phyloP scores from a whole-genome alignment of 2,329 filamentous ascomycete genomes.

The Onygena corvina region DNA sequence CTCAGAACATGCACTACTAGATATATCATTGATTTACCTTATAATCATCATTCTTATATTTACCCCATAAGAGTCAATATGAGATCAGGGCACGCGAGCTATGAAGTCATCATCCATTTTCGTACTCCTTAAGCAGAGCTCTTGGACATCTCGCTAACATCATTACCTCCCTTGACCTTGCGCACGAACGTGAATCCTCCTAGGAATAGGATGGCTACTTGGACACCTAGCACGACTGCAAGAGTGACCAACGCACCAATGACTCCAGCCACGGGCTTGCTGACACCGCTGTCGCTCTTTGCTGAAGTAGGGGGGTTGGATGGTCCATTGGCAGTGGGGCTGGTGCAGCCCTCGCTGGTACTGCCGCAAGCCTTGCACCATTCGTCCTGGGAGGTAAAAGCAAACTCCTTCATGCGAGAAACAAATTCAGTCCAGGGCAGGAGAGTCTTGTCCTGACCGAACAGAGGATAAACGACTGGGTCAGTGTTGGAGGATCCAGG shows the following conservation, averaged over 20 bases:
- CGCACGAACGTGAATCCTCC: conserved; percentile 49
- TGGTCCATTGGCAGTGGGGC: conserved; percentile 30
- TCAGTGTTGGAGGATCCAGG: conserved; percentile 24
- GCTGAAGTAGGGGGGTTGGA: conserved; percentile 20
- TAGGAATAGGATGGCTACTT: conserved; percentile 42
- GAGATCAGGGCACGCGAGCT: background rate
- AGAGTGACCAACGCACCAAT: conserved; percentile 62
- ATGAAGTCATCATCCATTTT: background rate
- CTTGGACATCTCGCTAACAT: background rate
- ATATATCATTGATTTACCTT: too few relatives aligned
- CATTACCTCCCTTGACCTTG: conserved; percentile 30
- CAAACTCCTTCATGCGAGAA: conserved; percentile 50
- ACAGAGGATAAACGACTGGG: conserved; percentile 47
- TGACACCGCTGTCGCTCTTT: conserved; percentile 39
- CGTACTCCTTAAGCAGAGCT: background rate
- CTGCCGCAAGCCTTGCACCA: conserved; percentile 65
- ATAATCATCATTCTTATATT: too few relatives aligned
- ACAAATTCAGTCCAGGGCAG: conserved; percentile 61
- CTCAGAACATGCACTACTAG: too few relatives aligned
- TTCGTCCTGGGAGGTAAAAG: conserved; percentile 49
- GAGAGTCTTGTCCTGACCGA: conserved; percentile 43
- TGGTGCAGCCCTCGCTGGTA: conserved; percentile 57
- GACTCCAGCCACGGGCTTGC: conserved; percentile 63
- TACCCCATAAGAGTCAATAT: background rate
- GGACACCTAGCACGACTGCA: conserved; percentile 48